phyloP scores from a whole-genome alignment of 495 filamentous ascomycete genomes.

The Gamarada debralockiae region DNA sequence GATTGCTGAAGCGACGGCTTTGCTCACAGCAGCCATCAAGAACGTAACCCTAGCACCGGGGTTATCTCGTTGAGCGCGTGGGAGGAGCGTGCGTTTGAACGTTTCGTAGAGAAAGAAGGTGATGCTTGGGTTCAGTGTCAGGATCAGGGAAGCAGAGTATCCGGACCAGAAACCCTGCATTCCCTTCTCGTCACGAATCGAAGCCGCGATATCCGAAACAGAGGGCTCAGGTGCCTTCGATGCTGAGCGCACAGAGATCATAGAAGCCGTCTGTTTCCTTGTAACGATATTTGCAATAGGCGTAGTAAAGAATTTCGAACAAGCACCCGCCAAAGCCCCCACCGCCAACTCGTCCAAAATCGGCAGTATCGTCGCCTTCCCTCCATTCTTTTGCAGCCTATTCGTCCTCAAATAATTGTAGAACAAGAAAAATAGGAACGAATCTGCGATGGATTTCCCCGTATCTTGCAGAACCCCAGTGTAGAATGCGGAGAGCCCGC shows the following conservation, averaged over 20 bases:
- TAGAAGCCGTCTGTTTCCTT: conserved; percentile 66
- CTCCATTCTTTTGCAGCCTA: conserved; percentile 44
- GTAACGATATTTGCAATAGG: conserved; percentile 84
- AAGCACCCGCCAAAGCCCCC: conserved; percentile 73
- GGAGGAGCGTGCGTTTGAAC: conserved; percentile 56
- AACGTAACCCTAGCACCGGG: conserved; percentile 47
- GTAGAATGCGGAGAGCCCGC: conserved; percentile 68
- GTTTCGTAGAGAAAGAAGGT: conserved; percentile 81
- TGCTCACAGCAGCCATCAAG: conserved; percentile 75
- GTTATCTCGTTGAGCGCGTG: conserved; percentile 43
- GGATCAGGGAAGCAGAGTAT: conserved; percentile 73
- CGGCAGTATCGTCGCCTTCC: conserved; percentile 47
- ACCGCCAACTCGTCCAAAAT: conserved; percentile 71
- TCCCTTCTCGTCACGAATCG: conserved; percentile 69
- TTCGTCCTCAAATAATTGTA: conserved; percentile 68
- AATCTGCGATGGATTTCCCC: conserved; percentile 67
- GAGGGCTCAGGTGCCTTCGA: conserved; percentile 25
- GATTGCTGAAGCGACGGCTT: conserved; percentile 70
- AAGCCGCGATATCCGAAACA: conserved; percentile 55
- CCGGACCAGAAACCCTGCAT: conserved; percentile 84
- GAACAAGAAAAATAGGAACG: conserved; percentile 80
- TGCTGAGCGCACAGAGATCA: conserved; percentile 28
- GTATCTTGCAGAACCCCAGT: conserved; percentile 70
- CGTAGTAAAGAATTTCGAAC: conserved; percentile 74
- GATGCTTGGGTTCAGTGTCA: conserved; percentile 83